A percentile compares a stretch with the other conserved stretches of the same genome.
phyloP scores from a whole-genome alignment of 257 asterid species.

The Lithospermum erythrorhizon region DNA sequence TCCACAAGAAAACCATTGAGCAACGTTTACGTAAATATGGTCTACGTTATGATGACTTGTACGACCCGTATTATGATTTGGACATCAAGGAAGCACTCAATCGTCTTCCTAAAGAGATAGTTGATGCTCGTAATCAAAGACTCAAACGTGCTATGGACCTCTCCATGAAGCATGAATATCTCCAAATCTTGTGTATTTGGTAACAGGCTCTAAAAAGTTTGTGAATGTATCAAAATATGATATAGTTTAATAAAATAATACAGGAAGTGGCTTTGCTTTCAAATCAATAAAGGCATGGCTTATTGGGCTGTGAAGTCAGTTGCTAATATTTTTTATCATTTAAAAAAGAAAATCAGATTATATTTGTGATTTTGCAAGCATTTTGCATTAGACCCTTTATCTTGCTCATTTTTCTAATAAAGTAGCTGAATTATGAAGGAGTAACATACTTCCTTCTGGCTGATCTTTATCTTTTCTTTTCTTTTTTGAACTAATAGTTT shows the following conservation, averaged over 20 bases:
- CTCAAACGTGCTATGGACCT: conserved; percentile 86
- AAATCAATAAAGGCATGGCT: no score
- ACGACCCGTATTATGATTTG: conserved; percentile 70
- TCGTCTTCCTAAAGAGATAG: conserved; percentile 73
- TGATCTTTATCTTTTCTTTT: no score
- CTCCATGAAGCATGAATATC: conserved; percentile 78
- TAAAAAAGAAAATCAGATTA: no score
- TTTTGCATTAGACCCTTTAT: background rate
- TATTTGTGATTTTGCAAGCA: no score
- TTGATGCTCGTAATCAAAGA: conserved; percentile 83
- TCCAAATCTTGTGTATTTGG: conserved; percentile 19
- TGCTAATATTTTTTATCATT: no score
- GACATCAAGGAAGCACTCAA: conserved; percentile 86
- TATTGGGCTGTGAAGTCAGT: no score
- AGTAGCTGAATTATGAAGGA: background rate
- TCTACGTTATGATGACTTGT: conserved; percentile 75
- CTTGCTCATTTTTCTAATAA: background rate
- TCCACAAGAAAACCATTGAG: conserved; percentile 50
- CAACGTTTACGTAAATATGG: conserved; percentile 63
- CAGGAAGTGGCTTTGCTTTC: no score
- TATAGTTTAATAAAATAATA: no score
- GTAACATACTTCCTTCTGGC: no score
- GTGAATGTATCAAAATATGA: no score
- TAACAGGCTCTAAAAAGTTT: no score
- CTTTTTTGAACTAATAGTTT: background rate